A percentile compares a stretch with the other conserved stretches of the same genome.
These are phyloP conservation scores for Spathaspora arborariae DNA, from an alignment of 805 yeast species.

Conservation along the genomic window DNA sequence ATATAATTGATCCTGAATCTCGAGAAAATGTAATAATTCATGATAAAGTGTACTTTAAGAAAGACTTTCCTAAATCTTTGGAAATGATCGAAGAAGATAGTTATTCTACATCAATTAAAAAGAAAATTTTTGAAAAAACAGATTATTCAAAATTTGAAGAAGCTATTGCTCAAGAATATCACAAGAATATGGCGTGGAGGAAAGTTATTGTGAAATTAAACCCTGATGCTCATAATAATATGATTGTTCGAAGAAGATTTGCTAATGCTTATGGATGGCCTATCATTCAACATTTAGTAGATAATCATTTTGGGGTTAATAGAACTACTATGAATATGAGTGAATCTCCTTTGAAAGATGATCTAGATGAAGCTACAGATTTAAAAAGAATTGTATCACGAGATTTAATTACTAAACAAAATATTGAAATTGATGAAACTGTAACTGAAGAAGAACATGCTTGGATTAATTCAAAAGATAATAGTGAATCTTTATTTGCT, in stretches of 20 bases:
- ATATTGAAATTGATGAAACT: slow-evolving; percentile 29
- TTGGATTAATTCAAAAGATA: slow-evolving; percentile 51
- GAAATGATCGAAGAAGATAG: neutral
- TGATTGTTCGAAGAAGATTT: slow-evolving; percentile 81
- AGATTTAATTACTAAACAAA: slow-evolving; percentile 32
- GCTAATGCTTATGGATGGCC: slow-evolving; percentile 96
- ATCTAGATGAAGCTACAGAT: slow-evolving; percentile 25
- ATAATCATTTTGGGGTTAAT: slow-evolving; percentile 50
- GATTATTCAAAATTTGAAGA: slow-evolving; percentile 56
- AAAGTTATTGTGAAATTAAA: slow-evolving; percentile 80
- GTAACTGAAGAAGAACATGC: slow-evolving; percentile 22
- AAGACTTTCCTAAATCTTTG: neutral
- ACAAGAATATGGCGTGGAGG: slow-evolving; percentile 79
- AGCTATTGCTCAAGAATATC: slow-evolving; percentile 85
- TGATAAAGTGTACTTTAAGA: slow-evolving; percentile 67
- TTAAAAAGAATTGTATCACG: slow-evolving; percentile 28
- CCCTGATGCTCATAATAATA: slow-evolving; percentile 95
- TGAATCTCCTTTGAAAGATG: slow-evolving; percentile 17
- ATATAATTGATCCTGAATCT: slow-evolving; percentile 60
- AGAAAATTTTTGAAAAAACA: slow-evolving; percentile 12
- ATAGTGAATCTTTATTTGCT: slow-evolving; percentile 36
- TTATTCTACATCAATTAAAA: neutral
- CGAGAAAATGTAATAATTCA: slow-evolving; percentile 73
- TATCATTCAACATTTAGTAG: slow-evolving; percentile 76
- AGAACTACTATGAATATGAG: slow-evolving; percentile 8